Conservation (phyloP, 495 filamentous ascomycete genomes). For the Aspergillus panamensis region DNA sequence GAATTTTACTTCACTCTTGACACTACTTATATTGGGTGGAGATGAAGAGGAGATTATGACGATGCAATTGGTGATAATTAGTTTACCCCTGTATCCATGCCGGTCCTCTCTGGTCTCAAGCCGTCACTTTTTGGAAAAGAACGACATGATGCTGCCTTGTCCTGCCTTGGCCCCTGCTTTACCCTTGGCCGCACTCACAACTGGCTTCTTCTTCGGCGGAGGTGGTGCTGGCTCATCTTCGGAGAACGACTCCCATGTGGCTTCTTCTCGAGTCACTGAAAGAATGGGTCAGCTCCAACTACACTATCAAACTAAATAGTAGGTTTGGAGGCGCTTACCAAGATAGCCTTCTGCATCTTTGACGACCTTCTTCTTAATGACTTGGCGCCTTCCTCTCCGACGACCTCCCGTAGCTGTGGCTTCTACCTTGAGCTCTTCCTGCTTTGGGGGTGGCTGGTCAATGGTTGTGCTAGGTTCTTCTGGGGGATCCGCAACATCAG, state of each 20-base stretch:
- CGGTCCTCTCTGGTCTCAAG: no score
- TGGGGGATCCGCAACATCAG: conserved; percentile 35
- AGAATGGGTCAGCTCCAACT: conserved; percentile 21
- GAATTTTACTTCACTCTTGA: background rate
- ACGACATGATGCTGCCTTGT: conserved; percentile 91
- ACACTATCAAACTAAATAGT: background rate
- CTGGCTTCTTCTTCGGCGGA: conserved; percentile 57
- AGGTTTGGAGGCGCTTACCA: conserved; percentile 50
- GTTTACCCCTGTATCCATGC: background rate
- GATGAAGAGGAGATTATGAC: background rate
- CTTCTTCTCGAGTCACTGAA: conserved; percentile 85
- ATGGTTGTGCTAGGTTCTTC: conserved; percentile 46
- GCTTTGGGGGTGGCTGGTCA: conserved; percentile 44
- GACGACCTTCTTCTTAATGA: conserved; percentile 85
- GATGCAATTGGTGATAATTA: background rate
- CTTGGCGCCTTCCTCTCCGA: conserved; percentile 71
- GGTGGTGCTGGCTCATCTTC: conserved; percentile 73
- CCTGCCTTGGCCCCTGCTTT: conserved; percentile 59
- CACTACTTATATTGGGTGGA: background rate
- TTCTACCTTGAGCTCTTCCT: conserved; percentile 39
- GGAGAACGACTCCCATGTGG: conserved; percentile 92
- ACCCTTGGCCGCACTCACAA: conserved; percentile 48
- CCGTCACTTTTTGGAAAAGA: conserved; percentile 78
- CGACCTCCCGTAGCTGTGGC: conserved; percentile 58
- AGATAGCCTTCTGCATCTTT: conserved; percentile 95